Evolutionary conservation across 768 basidiomycete genomes (phyloP), one percentile per base, ranked within the genome.

Genomic region (Mycena alexandri): DNA sequence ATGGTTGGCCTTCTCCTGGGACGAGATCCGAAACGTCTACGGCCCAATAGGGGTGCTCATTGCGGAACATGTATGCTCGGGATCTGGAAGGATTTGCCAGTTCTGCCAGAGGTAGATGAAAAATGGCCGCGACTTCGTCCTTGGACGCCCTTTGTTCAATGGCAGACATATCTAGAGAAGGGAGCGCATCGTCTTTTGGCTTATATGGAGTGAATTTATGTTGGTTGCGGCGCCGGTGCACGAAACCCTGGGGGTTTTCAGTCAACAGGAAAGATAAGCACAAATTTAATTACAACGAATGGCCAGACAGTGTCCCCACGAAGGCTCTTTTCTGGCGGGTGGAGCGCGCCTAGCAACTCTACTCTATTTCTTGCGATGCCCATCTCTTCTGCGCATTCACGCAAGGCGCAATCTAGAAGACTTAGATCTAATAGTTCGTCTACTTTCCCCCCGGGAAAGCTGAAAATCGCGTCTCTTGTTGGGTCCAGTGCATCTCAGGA

Each of bases 381-480:
- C 51, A 93, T 76, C 75, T 94, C 93, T 75, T 94, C 93, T 22
- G 84, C 79, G 0, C 91, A 90, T 79, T 95, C 93, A 55, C 93
- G 81, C 43, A 94, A 75, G 12, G 92, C 93, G 7, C 88, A 82
- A 48, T 82, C 80, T 22, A 87, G 71, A 44, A 88, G 82, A 0
- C 88, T 87, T 33, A 75, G 58, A 65, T 90, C 88, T 67, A 79
- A 83, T 90, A 87, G 73, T 55, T 88, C 78, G 75, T 93, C 92
- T 33, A 89, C 84, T 65, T 84, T 84, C 14, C 92, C 92, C 33
- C 92, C 92, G 52, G 92, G 92, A 77, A 92, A 93, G 80, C 92
- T 93, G 73, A n/a, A 58, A 44, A 24, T 56, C 11, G 14, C 5
- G 22, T 8, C 25, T 24, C 36, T 52, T 38, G 29, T 19, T 24